phyloP scores from a whole-genome alignment of 768 basidiomycete species.

The Imleria badia region DNA sequence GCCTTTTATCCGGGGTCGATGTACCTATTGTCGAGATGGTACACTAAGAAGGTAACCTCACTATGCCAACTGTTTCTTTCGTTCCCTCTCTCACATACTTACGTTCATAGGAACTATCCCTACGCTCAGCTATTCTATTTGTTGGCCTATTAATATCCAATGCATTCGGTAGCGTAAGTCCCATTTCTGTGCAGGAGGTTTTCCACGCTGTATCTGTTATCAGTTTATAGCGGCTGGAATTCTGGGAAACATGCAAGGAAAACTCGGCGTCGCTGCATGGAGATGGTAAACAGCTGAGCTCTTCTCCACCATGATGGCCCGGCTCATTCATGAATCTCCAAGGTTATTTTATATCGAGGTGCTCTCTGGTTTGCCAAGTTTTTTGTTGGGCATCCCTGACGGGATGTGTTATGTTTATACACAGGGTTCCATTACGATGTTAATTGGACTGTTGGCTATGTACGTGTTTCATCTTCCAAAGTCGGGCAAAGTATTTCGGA shows the following conservation, averaged over 20 bases:
- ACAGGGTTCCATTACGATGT: slow-evolving; percentile 64
- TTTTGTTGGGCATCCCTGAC: neutral
- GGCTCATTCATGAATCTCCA: slow-evolving; percentile 17
- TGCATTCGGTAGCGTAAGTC: slow-evolving; percentile 62
- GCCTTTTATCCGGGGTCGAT: slow-evolving; percentile 64
- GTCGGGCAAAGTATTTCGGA: neutral
- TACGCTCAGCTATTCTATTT: slow-evolving; percentile 61
- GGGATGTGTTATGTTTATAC: neutral
- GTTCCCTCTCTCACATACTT: neutral
- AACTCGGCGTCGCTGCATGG: slow-evolving; percentile 67
- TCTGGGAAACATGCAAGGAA: slow-evolving; percentile 65
- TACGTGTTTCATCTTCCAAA: slow-evolving; percentile 19
- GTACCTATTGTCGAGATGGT: slow-evolving; percentile 52
- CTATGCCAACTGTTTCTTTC: neutral
- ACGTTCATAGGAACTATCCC: slow-evolving; percentile 53
- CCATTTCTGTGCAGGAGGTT: neutral
- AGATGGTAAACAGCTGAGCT: slow-evolving; percentile 49
- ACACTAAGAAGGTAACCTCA: slow-evolving; percentile 40
- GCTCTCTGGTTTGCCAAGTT: neutral
- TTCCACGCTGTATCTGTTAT: neutral
- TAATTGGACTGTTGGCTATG: slow-evolving; percentile 55
- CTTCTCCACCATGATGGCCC: neutral
- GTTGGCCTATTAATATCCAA: slow-evolving; percentile 61
- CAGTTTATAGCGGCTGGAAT: slow-evolving; percentile 77
- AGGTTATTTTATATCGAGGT: slow-evolving; percentile 74